Base-by-base conservation (phyloP, 1,284 basidiomycete species). In the Phenoliferia sp. region DNA sequence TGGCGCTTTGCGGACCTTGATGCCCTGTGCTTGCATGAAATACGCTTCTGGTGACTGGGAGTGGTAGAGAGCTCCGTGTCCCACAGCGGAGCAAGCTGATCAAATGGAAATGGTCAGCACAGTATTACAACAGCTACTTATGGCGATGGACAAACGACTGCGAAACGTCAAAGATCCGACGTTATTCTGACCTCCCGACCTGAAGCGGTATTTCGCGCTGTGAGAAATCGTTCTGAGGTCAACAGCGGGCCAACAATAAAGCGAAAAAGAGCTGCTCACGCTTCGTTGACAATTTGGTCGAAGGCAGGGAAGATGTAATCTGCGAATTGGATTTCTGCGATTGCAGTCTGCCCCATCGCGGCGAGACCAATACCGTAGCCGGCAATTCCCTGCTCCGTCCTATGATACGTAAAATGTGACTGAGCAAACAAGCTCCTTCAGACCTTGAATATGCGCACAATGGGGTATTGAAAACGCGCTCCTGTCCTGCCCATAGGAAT, bases 401-500 rank as follows among this genome's bases (percentile, higher is more conserved):
- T n/a, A n/a, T 7, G 9, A 44, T 22, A 22, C 7, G 15, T 39
- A 26, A 36, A 19, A 4, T 1, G 31, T 62, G 39, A 61, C 34
- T 36, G 12, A 12, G 19, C 3, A 0, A 1, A 31, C 26, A n/a
- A 26, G 44, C 31, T 34, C 33, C 29, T 59, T 32, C 16, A 22
- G 33, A 19, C 3, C 22, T 7, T 36, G 4, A 58, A 66, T 6
- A n/a, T n/a, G n/a, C n/a, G n/a, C 26, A 73, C 72, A 95, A 79
- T 6, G 93, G 92, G 0, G 93, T 95, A 79, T 96, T 95, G 80
- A 96, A 95, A n/a, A 96, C 91, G 54, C 93, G 86, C 79, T 94
- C 91, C 60, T 87, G 85, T 44, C 92, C 90, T 92, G 65, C 10
- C 32, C 26, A 60, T 65, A 33, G 59, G 55, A 12, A 59, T 33